These are phyloP conservation scores for Pythium diclinum DNA, from an alignment of 352 stramenopile species.

Conservation along the genomic window DNA sequence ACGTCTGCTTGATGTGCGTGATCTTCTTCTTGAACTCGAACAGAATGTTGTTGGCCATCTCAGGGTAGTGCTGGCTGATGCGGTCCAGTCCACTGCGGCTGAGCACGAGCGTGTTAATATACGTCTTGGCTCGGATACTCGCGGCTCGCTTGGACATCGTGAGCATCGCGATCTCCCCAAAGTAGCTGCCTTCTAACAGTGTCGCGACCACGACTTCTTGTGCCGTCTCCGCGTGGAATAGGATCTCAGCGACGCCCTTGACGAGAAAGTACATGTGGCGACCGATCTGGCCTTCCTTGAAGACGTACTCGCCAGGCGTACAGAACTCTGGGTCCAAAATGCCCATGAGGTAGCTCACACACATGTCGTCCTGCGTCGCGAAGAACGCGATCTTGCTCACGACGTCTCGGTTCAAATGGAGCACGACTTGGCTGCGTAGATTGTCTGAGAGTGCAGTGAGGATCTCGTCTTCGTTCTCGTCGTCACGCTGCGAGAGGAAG, in stretches of 20 bases:
- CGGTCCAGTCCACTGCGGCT: constrained; percentile 66
- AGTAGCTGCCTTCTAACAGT: constrained; percentile 70
- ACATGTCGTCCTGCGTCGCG: constrained; percentile 70
- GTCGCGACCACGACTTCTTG: constrained; percentile 60
- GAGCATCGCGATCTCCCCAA: constrained; percentile 82
- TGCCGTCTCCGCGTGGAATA: constrained; percentile 55
- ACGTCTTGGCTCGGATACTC: constrained; percentile 77
- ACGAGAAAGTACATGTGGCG: constrained; percentile 86
- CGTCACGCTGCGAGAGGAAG: constrained; percentile 67
- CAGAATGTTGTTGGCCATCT: constrained; percentile 76
- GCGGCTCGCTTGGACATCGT: constrained; percentile 73
- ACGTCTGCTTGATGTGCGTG: constrained; percentile 66
- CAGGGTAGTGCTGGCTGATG: constrained; percentile 73
- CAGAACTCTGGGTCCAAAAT: constrained; percentile 79
- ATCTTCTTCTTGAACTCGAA: constrained; percentile 81
- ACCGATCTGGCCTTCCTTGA: constrained; percentile 78
- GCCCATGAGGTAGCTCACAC: constrained; percentile 81
- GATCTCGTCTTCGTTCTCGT: constrained; percentile 71
- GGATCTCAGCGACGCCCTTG: constrained; percentile 65
- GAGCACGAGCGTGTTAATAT: constrained; percentile 75
- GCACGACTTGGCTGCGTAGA: constrained; percentile 63
- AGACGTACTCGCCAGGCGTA: constrained; percentile 74
- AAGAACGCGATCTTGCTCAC: constrained; percentile 84
- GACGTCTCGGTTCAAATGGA: constrained; percentile 79
- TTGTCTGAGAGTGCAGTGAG: constrained; percentile 71